Evolutionary conservation across 768 basidiomycete species (phyloP), one percentile per base, ranked within the genome.

Genomic region (Dioszegia crocea): DNA sequence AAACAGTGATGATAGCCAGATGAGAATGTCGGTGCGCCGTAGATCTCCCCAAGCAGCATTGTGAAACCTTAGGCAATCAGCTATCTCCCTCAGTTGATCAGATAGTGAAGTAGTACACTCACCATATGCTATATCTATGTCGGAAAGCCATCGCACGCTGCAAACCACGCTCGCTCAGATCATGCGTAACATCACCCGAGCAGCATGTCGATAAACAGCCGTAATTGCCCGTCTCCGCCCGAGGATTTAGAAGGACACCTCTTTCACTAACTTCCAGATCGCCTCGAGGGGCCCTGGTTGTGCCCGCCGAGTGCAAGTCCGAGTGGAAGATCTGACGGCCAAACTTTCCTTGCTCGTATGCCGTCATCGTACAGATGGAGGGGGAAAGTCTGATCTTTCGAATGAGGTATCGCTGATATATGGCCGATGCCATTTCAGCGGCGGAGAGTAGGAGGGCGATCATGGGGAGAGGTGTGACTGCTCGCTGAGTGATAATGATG

Each of bases 1-100:
- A 66, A 88, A 84, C 23, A 84, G 82, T 90, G 91, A 92, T 57
- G 88, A 85, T 29, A 94, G 79, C 88, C 89, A 93, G 58, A 82
- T 79, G 40, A 81, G 81, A 56, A 89, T 78, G 71, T 90, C 84
- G 33, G 82, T 78, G n/a, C 79, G 80, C 40, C 80, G 83, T 58
- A 94, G 82, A 14, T 82, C 79, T 0, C 86, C 85, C 87, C 88
- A 94, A 0, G 85, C 84, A 11, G 81, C 84, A 64, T 84, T 84
- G 55, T 82, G 78, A 74, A 93, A 93, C 89, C 89, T 88, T 46
- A 12, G 41, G 27, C 41, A 19, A 29, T 33, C 26, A 53, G 33
- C 31, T n/a, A n/a, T n/a, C n/a, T n/a, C n/a, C n/a, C n/a, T n/a
- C n/a, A n/a, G n/a, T n/a, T n/a, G n/a, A n/a, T n/a, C n/a, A n/a